Base-by-base conservation (phyloP, 2,329 filamentous ascomycete species). In the Penicillium sp. region DNA sequence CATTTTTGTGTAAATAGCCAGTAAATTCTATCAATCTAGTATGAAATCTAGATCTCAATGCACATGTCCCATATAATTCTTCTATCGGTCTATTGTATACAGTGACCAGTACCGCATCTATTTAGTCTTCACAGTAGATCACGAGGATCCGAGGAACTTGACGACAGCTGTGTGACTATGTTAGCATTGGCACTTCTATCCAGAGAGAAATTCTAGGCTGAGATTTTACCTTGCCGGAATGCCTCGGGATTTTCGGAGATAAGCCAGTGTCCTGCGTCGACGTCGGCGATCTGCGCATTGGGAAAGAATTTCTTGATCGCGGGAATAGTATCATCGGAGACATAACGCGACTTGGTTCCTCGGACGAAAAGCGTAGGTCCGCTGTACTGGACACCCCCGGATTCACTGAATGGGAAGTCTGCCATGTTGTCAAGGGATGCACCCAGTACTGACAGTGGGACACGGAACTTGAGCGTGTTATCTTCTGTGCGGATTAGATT, bases 361-460 rank as follows among this genome's bases (percentile, higher is more conserved):
- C 74, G 62, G 6, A 97, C 81, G 61, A 97, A 90, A 21, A 97
- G 77, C 13, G 90, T 86, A 0, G 86, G 89, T 57, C 90, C 91
- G 61, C 84, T 79, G 66, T 89, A 97, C 24, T 85, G 80, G 31
- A 77, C 74, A 57, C 80, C 73, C n/a, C 82, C 79, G 0, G 91
- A 86, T 63, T 90, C 80, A 60, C 82, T 87, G 76, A 86, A 96
- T 0, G 94, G 93, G 65, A 99, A 99, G 62, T 95, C 90, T 1
- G 89, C 90, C 76, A 97, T 83, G 58, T 89, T 79, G 61, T 85
- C 82, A 38, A 99, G 76, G 0, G 85, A 79, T 44, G 80, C 78
- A 4, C 80, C 85, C 0, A 99, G 76, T 3, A 83, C 85, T 43
- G 81, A 79, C 10, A 99, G 76, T 0, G 94, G 93, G 3, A 97